Conservation (phyloP, 2,329 filamentous ascomycete genomes). For the Coniella vitis region DNA sequence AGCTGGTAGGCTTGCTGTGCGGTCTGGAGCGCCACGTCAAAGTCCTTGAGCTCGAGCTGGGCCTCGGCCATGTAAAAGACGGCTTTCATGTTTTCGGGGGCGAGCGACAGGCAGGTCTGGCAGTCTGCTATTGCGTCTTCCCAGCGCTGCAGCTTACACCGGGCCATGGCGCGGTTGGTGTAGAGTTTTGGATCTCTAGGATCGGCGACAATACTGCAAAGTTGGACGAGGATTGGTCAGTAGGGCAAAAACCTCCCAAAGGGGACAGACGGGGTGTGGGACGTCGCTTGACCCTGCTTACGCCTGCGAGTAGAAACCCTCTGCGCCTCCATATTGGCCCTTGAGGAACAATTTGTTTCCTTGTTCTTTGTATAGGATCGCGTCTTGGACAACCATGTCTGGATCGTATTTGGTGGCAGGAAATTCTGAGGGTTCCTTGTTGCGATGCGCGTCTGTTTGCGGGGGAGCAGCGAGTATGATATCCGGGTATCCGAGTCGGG, state of each 20-base stretch:
- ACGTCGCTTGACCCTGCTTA: conserved; percentile 33
- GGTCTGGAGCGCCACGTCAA: conserved; percentile 63
- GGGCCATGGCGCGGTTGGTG: conserved; percentile 81
- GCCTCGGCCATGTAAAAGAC: conserved; percentile 79
- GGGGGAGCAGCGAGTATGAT: no score
- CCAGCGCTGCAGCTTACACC: conserved; percentile 68
- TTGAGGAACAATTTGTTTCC: conserved; percentile 60
- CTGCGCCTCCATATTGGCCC: conserved; percentile 59
- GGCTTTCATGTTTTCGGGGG: conserved; percentile 67
- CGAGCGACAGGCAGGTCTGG: conserved; percentile 62
- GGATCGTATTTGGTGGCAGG: neutral
- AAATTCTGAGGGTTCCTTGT: no score
- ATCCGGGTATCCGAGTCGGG: no score
- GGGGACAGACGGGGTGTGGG: no score
- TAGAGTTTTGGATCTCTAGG: conserved; percentile 72
- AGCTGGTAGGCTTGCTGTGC: conserved; percentile 67
- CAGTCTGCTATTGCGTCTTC: conserved; percentile 73
- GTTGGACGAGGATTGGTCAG: conserved; percentile 1
- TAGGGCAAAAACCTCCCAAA: no score
- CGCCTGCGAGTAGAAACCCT: conserved; percentile 67
- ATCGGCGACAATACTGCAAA: conserved; percentile 65
- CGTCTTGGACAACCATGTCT: conserved; percentile 22
- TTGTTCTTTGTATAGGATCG: conserved; percentile 43
- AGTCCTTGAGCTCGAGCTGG: conserved; percentile 65
- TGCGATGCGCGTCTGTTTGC: no score